These are phyloP conservation scores for Xerocomellus intermedius DNA, from an alignment of 768 basidiomycete genomes.

Conservation along the genomic window DNA sequence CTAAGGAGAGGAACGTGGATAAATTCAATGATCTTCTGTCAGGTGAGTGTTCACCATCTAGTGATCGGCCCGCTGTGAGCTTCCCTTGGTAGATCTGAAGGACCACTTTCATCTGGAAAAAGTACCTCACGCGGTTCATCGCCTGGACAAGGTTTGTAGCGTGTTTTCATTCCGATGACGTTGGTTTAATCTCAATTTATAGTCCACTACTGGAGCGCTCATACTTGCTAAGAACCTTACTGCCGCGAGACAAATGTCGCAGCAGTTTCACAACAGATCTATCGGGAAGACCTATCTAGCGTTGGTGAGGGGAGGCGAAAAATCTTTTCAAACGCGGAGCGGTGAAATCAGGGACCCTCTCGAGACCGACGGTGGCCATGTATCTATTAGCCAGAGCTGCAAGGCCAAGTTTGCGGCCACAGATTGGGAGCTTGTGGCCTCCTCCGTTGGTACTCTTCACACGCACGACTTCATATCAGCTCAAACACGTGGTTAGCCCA, in stretches of 20 bases:
- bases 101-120: slow-evolving; percentile 31
- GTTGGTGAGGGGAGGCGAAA: slow-evolving; percentile 51
- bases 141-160: slow-evolving; percentile 58
- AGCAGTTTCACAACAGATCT: slow-evolving; percentile 49
- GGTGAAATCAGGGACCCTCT: slow-evolving; percentile 47
- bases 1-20: slow-evolving; percentile 25
- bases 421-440: slow-evolving; percentile 59
- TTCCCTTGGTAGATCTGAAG: slow-evolving; percentile 26
- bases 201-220: slow-evolving; percentile 66
- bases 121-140: slow-evolving; percentile 54
- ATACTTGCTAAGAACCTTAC: slow-evolving; percentile 48
- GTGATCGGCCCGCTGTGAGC: slow-evolving; percentile 1
- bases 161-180: neutral
- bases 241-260: slow-evolving; percentile 47
- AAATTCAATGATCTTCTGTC: slow-evolving; percentile 39
- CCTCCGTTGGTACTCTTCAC: slow-evolving; percentile 47
- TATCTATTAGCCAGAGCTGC: slow-evolving; percentile 32
- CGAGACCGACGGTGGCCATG: slow-evolving; percentile 43
- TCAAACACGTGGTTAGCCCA: slow-evolving; percentile 34
- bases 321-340: slow-evolving; percentile 40
- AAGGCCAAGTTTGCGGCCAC: slow-evolving; percentile 33
- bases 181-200: neutral
- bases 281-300: slow-evolving; percentile 64
- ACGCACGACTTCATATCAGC: slow-evolving; percentile 16
- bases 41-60: slow-evolving; percentile 26